These are phyloP conservation scores for Fusarium sp. DNA, from an alignment of 2,329 filamentous ascomycete genomes.

Conservation along the genomic window DNA sequence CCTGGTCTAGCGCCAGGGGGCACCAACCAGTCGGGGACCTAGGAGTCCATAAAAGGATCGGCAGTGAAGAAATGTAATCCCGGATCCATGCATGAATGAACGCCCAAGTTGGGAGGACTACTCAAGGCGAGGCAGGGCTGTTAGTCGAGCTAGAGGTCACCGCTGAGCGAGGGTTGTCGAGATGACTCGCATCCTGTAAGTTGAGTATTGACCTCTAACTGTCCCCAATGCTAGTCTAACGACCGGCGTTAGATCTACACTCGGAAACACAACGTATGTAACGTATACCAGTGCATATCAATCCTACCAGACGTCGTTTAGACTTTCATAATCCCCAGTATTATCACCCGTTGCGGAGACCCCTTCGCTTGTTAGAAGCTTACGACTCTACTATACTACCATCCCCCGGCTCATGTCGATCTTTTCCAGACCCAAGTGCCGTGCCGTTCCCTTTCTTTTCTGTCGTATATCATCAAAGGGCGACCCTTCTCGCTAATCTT, in stretches of 20 bases:
- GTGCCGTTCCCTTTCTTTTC: neutral
- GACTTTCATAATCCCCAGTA: neutral
- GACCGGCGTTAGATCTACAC: neutral
- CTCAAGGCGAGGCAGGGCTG: neutral
- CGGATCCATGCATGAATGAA: neutral
- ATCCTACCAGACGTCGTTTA: neutral
- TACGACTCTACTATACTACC: conserved; percentile 9
- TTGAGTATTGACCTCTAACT: neutral
- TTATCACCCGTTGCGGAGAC: conserved; percentile 5
- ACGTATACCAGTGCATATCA: neutral
- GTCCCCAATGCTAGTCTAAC: neutral
- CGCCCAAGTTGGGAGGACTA: neutral
- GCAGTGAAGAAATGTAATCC: conserved; percentile 9
- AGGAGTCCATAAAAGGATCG: neutral
- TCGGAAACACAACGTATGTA: neutral
- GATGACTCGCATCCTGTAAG: conserved; percentile 13
- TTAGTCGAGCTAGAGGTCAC: neutral
- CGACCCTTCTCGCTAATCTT: conserved; percentile 28
- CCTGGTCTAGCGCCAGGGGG: conserved; percentile 8
- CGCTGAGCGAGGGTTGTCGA: neutral
- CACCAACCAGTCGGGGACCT: conserved; percentile 3
- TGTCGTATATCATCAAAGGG: conserved; percentile 18
- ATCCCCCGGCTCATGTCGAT: conserved; percentile 6
- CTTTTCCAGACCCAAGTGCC: neutral
- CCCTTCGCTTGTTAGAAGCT: neutral